A percentile compares a stretch with the other conserved stretches of the same genome.
Conservation (phyloP, 495 filamentous ascomycete genomes). For the Hamigera avellanea region DNA sequence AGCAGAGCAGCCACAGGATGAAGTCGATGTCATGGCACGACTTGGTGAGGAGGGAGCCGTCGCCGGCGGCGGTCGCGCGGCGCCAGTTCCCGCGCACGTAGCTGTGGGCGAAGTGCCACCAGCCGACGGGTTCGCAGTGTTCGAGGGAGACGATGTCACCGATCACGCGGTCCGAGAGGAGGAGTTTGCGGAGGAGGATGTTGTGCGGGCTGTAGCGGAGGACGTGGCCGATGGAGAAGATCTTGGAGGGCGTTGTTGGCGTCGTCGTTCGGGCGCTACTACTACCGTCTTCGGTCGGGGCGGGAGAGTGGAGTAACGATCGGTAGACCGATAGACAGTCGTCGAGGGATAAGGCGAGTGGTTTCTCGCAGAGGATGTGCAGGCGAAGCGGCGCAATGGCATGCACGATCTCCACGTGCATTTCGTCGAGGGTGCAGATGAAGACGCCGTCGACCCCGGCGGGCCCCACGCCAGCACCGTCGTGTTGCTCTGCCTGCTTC, state of each 20-base stretch:
- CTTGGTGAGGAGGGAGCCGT: conserved; percentile 69
- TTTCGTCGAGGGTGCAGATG: conserved; percentile 80
- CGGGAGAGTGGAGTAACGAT: conserved; percentile 23
- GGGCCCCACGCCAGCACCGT: background rate
- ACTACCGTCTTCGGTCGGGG: conserved; percentile 2
- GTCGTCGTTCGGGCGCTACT: background rate
- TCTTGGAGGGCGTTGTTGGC: conserved; percentile 6
- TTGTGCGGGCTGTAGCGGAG: conserved; percentile 87
- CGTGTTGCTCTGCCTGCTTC: background rate
- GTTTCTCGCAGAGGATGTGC: conserved; percentile 94
- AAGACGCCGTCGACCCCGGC: conserved; percentile 62
- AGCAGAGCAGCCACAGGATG: conserved; percentile 63
- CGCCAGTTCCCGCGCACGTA: conserved; percentile 96
- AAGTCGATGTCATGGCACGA: conserved; percentile 92
- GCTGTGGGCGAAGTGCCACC: conserved; percentile 91
- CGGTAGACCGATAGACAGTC: conserved; percentile 68
- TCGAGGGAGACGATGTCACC: conserved; percentile 82
- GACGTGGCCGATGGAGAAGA: conserved; percentile 74
- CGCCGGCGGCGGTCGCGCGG: conserved; percentile 45
- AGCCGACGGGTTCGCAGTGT: conserved; percentile 89
- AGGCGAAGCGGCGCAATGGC: conserved; percentile 55
- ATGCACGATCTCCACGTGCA: conserved; percentile 67
- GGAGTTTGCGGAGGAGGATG: conserved; percentile 63
- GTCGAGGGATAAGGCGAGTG: conserved; percentile 62
- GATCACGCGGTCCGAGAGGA: conserved; percentile 55